Evolutionary conservation across 2,329 filamentous ascomycete species (phyloP), one percentile per base, ranked within the genome.

Genomic region (Bipolaris sorokiniana): DNA sequence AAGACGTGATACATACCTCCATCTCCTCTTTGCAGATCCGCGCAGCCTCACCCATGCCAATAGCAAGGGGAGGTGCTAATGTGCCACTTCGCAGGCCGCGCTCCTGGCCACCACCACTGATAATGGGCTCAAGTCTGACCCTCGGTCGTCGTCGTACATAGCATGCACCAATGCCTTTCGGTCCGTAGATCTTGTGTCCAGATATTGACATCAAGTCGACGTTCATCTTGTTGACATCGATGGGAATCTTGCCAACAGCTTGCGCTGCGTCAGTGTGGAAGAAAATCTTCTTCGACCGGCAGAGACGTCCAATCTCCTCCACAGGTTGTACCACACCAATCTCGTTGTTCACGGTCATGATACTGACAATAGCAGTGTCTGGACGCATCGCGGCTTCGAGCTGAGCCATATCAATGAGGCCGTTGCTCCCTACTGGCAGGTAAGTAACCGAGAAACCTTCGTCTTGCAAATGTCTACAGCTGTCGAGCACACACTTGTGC

Each of bases 281-380:
- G 79, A 97, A 99, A 42, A 97, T 83, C 82, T 97, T 97, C 78
- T 91, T 95, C 52, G 87, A 85, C 48, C 95, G 88, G 78, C 95
- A 99, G 13, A 99, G 82, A 78, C 89, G 90, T 71, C 95, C 95
- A 74, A 99, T 99, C 80, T 97, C 87, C 68, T 92, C 90, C 56
- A 99, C 80, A 0, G 95, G 95, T 78, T 99, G 95, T 56, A 99
- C 96, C n/a, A 99, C 95, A 72, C 95, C 95, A 70, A 99, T 98
- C 80, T 99, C 95, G 77, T 99, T 99, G 83, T 99, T 99, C 71
- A 99, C 95, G 0, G 95, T 88, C 95, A 99, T 99, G 78, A 99
- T 91, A 74, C 93, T 97, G 77, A 98, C 93, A 28, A 99, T 81
- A 41, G 87, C 88, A 13, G 95, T 99, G 59, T 98, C 93, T 0